These are phyloP conservation scores for Rhodomyrtus psidioides DNA, from an alignment of 441 rosid genomes.

Conservation along the genomic window DNA sequence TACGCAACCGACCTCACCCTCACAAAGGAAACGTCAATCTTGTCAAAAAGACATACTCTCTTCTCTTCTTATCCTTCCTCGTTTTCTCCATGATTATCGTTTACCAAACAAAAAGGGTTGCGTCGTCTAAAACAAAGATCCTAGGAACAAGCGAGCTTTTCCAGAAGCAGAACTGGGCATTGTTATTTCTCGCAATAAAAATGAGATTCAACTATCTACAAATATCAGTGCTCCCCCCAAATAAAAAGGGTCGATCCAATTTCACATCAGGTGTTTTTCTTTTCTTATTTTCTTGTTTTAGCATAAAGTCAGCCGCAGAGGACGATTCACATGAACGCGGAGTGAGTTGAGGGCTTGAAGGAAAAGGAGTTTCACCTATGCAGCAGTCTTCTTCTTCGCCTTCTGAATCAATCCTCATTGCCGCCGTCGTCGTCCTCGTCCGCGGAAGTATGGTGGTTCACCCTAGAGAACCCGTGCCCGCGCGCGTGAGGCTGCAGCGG, in stretches of 20 bases:
- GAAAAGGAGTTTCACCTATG: not conserved
- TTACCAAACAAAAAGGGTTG: not conserved
- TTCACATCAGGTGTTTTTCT: not conserved
- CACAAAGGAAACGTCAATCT: not conserved
- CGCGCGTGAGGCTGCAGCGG: constrained; percentile 14
- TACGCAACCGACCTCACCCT: not conserved
- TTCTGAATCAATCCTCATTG: not conserved
- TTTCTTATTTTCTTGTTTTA: not conserved
- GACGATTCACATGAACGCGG: not conserved
- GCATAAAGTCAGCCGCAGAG: not conserved
- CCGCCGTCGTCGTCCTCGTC: constrained; percentile 33
- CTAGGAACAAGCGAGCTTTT: not conserved
- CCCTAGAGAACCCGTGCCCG: constrained; percentile 34
- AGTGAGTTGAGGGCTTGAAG: not conserved
- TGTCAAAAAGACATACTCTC: not conserved
- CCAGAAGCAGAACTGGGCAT: not conserved
- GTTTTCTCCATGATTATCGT: not conserved
- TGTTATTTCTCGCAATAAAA: not conserved
- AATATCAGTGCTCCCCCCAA: not conserved
- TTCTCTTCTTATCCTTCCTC: not conserved
- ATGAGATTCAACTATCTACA: not conserved
- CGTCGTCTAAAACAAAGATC: not conserved
- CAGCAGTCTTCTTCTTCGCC: not conserved
- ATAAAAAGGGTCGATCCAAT: not conserved
- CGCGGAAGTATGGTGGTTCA: constrained; percentile 44